These are phyloP conservation scores for Cicer cuneatum DNA, from an alignment of 306 rosid genomes.

Conservation along the genomic window DNA sequence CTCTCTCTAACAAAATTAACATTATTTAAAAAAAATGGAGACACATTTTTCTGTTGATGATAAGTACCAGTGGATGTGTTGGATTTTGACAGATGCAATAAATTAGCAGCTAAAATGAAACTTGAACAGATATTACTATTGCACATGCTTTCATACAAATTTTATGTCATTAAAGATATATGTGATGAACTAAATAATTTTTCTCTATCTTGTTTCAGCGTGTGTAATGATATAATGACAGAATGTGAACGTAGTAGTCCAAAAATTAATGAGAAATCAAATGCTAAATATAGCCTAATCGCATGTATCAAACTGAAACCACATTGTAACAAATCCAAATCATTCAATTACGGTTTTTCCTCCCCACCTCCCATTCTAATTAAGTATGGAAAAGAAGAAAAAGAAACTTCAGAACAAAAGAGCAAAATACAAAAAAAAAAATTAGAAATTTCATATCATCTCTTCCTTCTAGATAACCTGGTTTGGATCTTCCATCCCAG, in stretches of 20 bases:
- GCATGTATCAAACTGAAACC: slow-evolving; percentile 20
- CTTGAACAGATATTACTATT: too few relatives aligned
- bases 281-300: slow-evolving; percentile 38
- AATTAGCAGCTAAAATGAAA: too few relatives aligned
- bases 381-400: neutral
- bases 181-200: too few relatives aligned
- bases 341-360: slow-evolving; percentile 46
- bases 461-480: slow-evolving; percentile 36
- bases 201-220: neutral
- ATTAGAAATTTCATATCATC: slow-evolving; percentile 27
- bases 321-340: slow-evolving; percentile 34
- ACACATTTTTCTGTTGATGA: too few relatives aligned
- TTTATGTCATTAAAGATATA: too few relatives aligned
- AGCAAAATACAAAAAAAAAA: slow-evolving; percentile 28
- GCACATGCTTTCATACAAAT: too few relatives aligned
- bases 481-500: slow-evolving; percentile 57
- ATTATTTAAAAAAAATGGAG: too few relatives aligned
- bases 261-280: neutral
- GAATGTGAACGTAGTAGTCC: slow-evolving; percentile 1
- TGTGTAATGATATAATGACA: neutral
- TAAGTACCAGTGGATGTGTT: too few relatives aligned
- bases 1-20: too few relatives aligned
- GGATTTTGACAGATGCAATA: too few relatives aligned
- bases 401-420: neutral
- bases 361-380: slow-evolving; percentile 46